Evolutionary conservation across 352 stramenopile species (phyloP), one percentile per base, ranked within the genome.

Genomic region (Aphanomyces astaci): DNA sequence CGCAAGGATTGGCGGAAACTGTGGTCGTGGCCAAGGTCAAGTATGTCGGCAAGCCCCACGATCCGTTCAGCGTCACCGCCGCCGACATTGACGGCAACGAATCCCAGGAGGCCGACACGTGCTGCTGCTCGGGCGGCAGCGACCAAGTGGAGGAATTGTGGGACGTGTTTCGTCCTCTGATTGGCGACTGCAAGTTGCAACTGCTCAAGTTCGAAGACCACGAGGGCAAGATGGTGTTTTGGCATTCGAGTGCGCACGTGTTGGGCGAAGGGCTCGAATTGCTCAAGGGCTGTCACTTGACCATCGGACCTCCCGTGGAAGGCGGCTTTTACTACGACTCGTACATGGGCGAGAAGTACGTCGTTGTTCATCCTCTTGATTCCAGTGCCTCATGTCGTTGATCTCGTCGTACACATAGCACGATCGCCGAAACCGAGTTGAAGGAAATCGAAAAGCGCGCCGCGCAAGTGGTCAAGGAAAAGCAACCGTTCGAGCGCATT

Each of bases 241-340:
- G 97, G 97, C 97, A 99, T 78, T 99, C 94, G 11, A 97, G 86
- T 45, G 95, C 96, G 1, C 97, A 99, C 79, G 92, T 99, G 24
- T 77, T 99, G 68, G 97, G 97, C 66, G 93, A 98, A 75, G 96
- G 91, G 30, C 83, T 99, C 28, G 97, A 99, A 78, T 89, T 91
- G 62, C 78, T 98, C 57, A 99, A 98, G 78, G 97, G 97, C 49
- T 89, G 78, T 55, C 94, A 98, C 70, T 82, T 99, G 40, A 99
- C 96, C 4, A 98, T 99, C 75, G 97, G 97, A 13, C 97, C 97
- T 25, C 94, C 90, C 36, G 80, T 98, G 28, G 88, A 97, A 45
- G 91, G 94, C 57, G 97, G 97, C 22, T 99, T 99, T 73, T 99
- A 99, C 78, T 99, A 99, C 75, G 97, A 99, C 87, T 96, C 91